phyloP scores from a whole-genome alignment of 371 early-diverging fungal species.

The Mortierella sp. region DNA sequence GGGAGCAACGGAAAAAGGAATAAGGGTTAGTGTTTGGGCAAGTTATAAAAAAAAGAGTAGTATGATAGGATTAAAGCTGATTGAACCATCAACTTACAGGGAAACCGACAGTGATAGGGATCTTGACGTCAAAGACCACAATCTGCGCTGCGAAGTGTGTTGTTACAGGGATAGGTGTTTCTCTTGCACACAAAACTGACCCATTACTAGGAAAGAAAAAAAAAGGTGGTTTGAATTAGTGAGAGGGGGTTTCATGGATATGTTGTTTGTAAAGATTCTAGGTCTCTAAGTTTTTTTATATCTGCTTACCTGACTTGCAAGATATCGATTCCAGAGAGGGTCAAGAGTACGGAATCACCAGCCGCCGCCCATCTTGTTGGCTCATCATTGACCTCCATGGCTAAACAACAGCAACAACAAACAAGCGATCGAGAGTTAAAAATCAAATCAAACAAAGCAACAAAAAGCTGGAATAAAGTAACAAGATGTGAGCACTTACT shows the following conservation, averaged over 20 bases:
- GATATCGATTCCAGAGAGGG: slow-evolving; percentile 79
- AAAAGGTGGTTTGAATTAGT: not conserved
- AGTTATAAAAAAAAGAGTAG: no score
- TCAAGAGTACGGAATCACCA: slow-evolving; percentile 90
- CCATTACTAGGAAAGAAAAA: slow-evolving; percentile 66
- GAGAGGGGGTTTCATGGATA: no score
- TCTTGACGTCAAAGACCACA: slow-evolving; percentile 90
- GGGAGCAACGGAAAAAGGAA: not conserved
- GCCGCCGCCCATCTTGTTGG: slow-evolving; percentile 90
- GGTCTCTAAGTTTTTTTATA: not conserved
- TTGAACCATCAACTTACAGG: slow-evolving; percentile 78
- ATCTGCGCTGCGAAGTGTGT: slow-evolving; percentile 86
- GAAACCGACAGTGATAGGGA: slow-evolving; percentile 94
- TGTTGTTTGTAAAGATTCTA: no score
- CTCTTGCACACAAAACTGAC: slow-evolving; percentile 80
- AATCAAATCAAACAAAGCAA: not conserved
- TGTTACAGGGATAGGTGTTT: slow-evolving; percentile 78
- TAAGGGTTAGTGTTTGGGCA: not conserved
- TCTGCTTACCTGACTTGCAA: slow-evolving; percentile 75
- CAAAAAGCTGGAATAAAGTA: not conserved
- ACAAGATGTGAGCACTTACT: slow-evolving; percentile 56
- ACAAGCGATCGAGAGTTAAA: not conserved
- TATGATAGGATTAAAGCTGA: no score
- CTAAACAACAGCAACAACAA: slow-evolving; percentile 44
- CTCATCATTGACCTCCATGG: slow-evolving; percentile 80